These are phyloP conservation scores for Ogataea methanolica DNA, from an alignment of 805 yeast species.

Conservation along the genomic window DNA sequence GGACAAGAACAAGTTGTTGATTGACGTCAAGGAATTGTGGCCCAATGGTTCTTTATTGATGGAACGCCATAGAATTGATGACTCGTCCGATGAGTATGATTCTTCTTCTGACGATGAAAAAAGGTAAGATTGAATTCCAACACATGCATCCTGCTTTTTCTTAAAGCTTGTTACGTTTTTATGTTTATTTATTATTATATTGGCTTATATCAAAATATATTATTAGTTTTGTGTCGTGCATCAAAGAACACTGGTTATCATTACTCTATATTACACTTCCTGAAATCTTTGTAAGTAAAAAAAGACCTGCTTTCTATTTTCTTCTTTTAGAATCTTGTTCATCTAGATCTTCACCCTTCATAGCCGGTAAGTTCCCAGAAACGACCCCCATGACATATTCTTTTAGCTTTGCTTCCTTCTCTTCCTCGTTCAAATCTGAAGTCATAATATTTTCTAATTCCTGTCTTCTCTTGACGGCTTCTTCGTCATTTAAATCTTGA, in stretches of 20 bases:
- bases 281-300: not conserved
- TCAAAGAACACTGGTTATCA: no score
- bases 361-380: conserved; percentile 34
- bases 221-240: no score
- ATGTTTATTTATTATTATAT: not conserved
- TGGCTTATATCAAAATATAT: not conserved
- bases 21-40: conserved; percentile 30
- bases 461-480: conserved; percentile 52
- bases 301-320: conserved; percentile 4
- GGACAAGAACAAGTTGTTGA: conserved; percentile 8
- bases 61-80: conserved; percentile 20
- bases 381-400: conserved; percentile 64
- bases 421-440: conserved; percentile 49
- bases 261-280: no score
- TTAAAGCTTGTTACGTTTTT: not conserved
- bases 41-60: conserved; percentile 35
- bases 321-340: conserved; percentile 20
- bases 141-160: not conserved
- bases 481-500: conserved; percentile 36
- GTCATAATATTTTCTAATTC: conserved; percentile 62
- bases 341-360: conserved; percentile 11
- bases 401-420: conserved; percentile 75
- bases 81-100: conserved; percentile 2
- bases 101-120: not conserved
- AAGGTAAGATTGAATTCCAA: not conserved